A percentile compares a stretch with the other conserved stretches of the same genome.
Evolutionary conservation across 768 basidiomycete genomes (phyloP).

Genomic region (Strobilomyces echinocephalus): DNA sequence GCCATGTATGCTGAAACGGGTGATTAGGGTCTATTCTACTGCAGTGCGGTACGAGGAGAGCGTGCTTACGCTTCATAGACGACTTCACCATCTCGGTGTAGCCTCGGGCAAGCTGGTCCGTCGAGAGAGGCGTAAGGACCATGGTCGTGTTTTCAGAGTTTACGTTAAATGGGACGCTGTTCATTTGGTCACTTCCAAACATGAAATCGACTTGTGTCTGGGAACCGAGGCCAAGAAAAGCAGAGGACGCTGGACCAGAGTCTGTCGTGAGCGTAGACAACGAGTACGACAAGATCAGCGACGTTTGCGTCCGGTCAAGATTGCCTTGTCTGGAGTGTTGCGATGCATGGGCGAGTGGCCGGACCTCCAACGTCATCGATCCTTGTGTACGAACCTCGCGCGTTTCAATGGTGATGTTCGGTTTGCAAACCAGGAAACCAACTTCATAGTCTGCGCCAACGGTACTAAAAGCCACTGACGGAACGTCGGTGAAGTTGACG

Average conservation of each 20-base stretch:
- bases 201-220: constrained; percentile 8
- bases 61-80: constrained; percentile 15
- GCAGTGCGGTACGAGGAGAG: neutral
- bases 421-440: constrained; percentile 21
- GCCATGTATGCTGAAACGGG: constrained; percentile 9
- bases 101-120: constrained; percentile 4
- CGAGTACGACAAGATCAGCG: constrained; percentile 7
- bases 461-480: constrained; percentile 10
- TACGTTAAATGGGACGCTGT: neutral
- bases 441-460: constrained; percentile 15
- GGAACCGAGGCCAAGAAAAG: constrained; percentile 9
- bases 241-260: constrained; percentile 8
- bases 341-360: neutral
- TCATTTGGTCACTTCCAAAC: constrained; percentile 6
- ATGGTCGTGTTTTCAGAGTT: constrained; percentile 2
- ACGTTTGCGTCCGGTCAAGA: constrained; percentile 17
- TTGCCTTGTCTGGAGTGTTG: constrained; percentile 10
- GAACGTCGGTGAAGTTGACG: constrained; percentile 11
- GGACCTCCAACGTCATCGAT: constrained; percentile 10
- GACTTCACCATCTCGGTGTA: constrained; percentile 12
- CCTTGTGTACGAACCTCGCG: constrained; percentile 19
- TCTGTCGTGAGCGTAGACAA: constrained; percentile 4
- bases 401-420: constrained; percentile 20
- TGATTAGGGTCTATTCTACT: too few relatives aligned
- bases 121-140: constrained; percentile 3